Conservation (phyloP, 2,329 filamentous ascomycete genomes). For the Nemania sp. region DNA sequence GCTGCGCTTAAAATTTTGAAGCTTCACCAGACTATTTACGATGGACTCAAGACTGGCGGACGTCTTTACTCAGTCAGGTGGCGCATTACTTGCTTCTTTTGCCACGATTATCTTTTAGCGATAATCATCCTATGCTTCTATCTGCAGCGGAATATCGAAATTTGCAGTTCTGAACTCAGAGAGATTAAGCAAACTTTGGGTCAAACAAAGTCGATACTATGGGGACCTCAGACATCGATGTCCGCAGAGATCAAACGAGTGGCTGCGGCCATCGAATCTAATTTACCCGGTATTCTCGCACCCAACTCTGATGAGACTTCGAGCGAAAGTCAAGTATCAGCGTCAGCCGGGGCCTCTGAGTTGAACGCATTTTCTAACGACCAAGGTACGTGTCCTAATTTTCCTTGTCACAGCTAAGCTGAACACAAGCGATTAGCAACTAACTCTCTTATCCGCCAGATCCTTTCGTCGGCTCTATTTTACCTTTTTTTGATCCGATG, state of each 20-base stretch:
- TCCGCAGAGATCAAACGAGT: conserved; percentile 20
- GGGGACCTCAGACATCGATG: conserved; percentile 7
- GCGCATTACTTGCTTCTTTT: conserved; percentile 23
- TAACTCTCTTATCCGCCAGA: conserved; percentile 9
- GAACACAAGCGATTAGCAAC: neutral
- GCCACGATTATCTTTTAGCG: conserved; percentile 23
- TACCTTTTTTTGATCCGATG: conserved; percentile 24
- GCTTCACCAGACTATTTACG: conserved; percentile 19
- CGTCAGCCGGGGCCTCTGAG: conserved; percentile 7
- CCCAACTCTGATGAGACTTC: conserved; percentile 12
- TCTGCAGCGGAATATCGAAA: conserved; percentile 20
- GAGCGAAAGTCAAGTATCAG: conserved; percentile 10
- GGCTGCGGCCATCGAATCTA: conserved; percentile 20
- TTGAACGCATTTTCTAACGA: neutral
- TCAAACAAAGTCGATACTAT: conserved; percentile 16
- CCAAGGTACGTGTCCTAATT: conserved; percentile 11
- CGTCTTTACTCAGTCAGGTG: conserved; percentile 24
- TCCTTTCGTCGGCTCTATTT: conserved; percentile 18
- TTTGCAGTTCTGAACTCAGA: conserved; percentile 11
- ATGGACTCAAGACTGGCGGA: conserved; percentile 25
- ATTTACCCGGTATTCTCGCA: conserved; percentile 18
- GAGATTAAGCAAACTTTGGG: conserved; percentile 23
- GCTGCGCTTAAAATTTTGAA: conserved; percentile 25
- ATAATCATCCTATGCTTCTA: conserved; percentile 25
- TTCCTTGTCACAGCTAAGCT: neutral